phyloP scores from a whole-genome alignment of 1,139 yeast species.

The Zygosaccharomyces sapae region DNA sequence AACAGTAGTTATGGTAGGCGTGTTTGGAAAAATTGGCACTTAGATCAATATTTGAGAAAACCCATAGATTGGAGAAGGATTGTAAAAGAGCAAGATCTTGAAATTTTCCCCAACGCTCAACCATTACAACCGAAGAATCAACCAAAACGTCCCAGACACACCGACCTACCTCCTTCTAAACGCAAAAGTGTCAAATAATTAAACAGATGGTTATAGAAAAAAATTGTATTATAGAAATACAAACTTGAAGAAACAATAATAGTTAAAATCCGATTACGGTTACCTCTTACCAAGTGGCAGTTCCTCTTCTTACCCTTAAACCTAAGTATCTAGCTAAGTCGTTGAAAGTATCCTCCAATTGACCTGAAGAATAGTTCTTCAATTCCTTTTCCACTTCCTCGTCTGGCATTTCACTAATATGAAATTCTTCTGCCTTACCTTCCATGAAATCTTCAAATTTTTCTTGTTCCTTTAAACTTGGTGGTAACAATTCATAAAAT shows the following conservation, averaged over 20 bases:
- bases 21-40: constrained; percentile 90
- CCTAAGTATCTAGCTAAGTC: constrained; percentile 70
- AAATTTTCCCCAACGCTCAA: constrained; percentile 39
- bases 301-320: constrained; percentile 49
- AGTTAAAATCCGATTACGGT: too few species aligned
- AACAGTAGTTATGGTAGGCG: constrained; percentile 81
- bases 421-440: constrained; percentile 41
- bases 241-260: too few species aligned
- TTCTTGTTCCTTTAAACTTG: constrained; percentile 47
- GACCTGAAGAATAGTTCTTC: constrained; percentile 42
- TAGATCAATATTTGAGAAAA: constrained; percentile 49
- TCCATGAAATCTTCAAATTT: constrained; percentile 46
- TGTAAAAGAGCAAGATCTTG: constrained; percentile 67
- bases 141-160: constrained; percentile 9
- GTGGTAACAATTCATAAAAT: constrained; percentile 68
- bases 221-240: constrained; percentile 7
- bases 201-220: background rate
- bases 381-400: constrained; percentile 32
- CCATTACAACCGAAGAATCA: constrained; percentile 26
- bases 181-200: constrained; percentile 5
- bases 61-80: constrained; percentile 77
- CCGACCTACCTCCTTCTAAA: constrained; percentile 7
- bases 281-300: constrained; percentile 55
- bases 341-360: constrained; percentile 51
- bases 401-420: constrained; percentile 28